These are phyloP conservation scores for Prunus mira DNA, from an alignment of 306 rosid genomes.

Conservation along the genomic window DNA sequence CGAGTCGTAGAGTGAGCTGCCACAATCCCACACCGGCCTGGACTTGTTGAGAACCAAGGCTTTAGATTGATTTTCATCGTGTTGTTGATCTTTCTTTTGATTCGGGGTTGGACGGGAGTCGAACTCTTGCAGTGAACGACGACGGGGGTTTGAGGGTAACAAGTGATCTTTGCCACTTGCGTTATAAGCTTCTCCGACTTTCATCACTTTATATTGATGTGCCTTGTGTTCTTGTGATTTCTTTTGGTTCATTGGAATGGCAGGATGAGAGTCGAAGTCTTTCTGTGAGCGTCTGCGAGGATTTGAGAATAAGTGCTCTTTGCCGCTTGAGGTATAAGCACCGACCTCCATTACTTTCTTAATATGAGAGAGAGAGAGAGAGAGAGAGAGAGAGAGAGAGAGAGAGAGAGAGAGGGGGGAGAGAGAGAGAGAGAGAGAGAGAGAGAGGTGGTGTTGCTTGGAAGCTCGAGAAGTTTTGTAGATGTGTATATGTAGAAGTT, in stretches of 20 bases:
- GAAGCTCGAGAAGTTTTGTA: background rate
- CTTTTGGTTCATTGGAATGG: background rate
- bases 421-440: background rate
- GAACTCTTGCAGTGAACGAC: background rate
- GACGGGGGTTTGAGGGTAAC: background rate
- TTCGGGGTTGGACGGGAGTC: background rate
- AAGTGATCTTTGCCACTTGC: background rate
- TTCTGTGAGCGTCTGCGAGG: background rate
- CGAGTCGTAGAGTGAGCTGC: conserved; percentile 85
- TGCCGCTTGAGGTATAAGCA: background rate
- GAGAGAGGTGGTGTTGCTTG: background rate
- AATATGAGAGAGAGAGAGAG: background rate
- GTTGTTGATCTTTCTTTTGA: no score
- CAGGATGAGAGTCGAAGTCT: conserved; percentile 1
- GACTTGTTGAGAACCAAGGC: background rate
- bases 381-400: background rate
- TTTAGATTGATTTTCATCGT: background rate
- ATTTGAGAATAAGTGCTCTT: background rate
- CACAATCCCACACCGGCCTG: conserved; percentile 72
- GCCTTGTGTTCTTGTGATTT: background rate
- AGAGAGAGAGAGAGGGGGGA: background rate
- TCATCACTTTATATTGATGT: background rate
- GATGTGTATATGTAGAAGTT: background rate
- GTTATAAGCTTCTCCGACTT: background rate
- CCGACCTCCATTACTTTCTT: conserved; percentile 3